phyloP scores from a whole-genome alignment of 1,139 yeast genomes.

The Meyerozyma sp. region DNA sequence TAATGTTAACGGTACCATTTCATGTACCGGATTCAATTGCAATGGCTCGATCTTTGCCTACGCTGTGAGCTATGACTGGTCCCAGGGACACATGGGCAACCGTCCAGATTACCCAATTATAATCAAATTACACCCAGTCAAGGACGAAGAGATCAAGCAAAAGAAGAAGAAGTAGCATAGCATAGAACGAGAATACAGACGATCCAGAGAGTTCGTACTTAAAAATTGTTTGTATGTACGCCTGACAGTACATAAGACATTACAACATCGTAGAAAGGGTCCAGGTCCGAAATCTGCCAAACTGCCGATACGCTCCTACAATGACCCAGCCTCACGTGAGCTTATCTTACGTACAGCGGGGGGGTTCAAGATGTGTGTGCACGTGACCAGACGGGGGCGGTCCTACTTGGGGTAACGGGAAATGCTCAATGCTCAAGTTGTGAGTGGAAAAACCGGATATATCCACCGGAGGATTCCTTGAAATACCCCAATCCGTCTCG shows the following conservation, averaged over 20 bases:
- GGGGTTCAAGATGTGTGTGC: neutral
- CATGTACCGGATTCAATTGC: constrained; percentile 76
- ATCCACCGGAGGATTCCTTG: too few species aligned
- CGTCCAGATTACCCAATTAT: constrained; percentile 69
- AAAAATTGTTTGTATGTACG: too few species aligned
- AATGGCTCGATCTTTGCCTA: constrained; percentile 86
- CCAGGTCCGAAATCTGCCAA: neutral
- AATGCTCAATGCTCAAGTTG: neutral
- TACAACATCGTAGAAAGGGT: too few species aligned
- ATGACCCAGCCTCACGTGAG: neutral
- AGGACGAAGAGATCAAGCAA: constrained; percentile 83
- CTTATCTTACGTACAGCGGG: neutral
- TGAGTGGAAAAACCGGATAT: too few species aligned
- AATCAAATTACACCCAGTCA: constrained; percentile 77
- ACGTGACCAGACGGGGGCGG: neutral
- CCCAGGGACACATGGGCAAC: constrained; percentile 78
- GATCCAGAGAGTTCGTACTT: too few species aligned
- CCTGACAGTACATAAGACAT: too few species aligned
- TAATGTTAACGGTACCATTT: constrained; percentile 63
- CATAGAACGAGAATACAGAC: neutral
- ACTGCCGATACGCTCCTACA: neutral
- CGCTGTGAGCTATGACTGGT: constrained; percentile 94
- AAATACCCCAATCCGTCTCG: too few species aligned
- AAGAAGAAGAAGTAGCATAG: constrained; percentile 42
- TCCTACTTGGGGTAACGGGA: neutral